Evolutionary conservation across 2,329 filamentous ascomycete genomes (phyloP), one percentile per base, ranked within the genome.

Genomic region (Sporothrix brunneoviolacea): DNA sequence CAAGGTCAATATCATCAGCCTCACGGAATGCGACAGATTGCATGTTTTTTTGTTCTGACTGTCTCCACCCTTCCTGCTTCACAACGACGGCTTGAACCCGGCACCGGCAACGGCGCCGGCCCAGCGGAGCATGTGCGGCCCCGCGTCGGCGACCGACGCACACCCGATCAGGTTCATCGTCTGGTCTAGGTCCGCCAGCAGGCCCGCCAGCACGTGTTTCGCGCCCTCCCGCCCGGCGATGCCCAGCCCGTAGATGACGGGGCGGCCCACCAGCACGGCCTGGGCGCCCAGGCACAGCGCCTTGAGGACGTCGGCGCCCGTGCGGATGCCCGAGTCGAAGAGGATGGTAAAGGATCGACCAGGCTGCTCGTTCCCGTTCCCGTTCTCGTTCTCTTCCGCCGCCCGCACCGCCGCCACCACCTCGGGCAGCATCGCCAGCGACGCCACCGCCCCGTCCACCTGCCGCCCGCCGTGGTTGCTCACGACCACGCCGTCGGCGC

Each of bases 401-500:
- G 73, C 71, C 2, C 83, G 78, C 0, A 82, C 81, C 1, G 78
- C 79, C 4, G 82, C 77, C 53, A 79, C 76, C 54, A 84, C 79
- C 56, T 80, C 72, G 0, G 78, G 74, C 41, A 84, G 65, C 61
- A 81, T 71, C 49, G 80, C 78, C 4, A 82, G 64, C 4, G 74
- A 74, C 3, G 71, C 72, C 6, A 74, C 67, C 3, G 75, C 75
- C 4, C 77, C 76, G 54, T 82, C 77, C 10, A 80, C 63, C 62
- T 83, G 79, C 22, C 78, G 63, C 61, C 63, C 79, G 15, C 77
- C 79, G 57, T 82, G 79, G 55, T 82, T 82, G 27, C 73, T 75
- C 12, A 81, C 74, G 3, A 81, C 64, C 21, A 82, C 71, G 5
- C 75, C 76, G 40, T 75, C 68, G 4, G 71, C 66, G 0, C 74